These are phyloP conservation scores for Colletotrichum plurivorum DNA, from an alignment of 2,329 filamentous ascomycete genomes.

Conservation along the genomic window DNA sequence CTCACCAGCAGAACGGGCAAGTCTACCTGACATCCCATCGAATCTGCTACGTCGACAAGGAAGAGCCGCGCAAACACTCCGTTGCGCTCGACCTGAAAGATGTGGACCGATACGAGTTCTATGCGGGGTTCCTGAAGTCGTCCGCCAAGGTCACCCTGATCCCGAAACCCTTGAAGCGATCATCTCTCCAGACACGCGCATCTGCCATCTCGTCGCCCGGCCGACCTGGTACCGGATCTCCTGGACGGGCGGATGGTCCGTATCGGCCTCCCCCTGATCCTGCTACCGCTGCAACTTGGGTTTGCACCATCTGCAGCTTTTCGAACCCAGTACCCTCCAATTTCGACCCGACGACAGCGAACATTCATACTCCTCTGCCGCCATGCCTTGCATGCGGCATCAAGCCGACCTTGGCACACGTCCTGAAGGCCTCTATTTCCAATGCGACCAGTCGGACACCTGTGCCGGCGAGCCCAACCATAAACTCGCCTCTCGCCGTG, in stretches of 20 bases:
- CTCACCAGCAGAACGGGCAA: conserved; percentile 94
- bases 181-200: conserved; percentile 69
- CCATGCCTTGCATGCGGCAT: conserved; percentile 95
- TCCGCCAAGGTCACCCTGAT: conserved; percentile 93
- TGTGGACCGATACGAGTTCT: conserved; percentile 91
- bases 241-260: conserved; percentile 59
- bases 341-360: conserved; percentile 89
- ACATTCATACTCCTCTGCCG: conserved; percentile 82
- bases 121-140: conserved; percentile 94
- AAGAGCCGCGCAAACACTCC: conserved; percentile 87
- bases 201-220: conserved; percentile 59
- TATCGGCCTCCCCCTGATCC: conserved; percentile 61
- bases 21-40: conserved; percentile 97
- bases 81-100: conserved; percentile 90
- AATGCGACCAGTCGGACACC: conserved; percentile 73
- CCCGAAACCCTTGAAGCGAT: conserved; percentile 82
- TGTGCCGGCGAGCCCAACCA: conserved; percentile 44
- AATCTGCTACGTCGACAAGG: conserved; percentile 93
- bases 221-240: conserved; percentile 62
- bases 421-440: conserved; percentile 89
- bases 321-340: conserved; percentile 94
- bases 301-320: conserved; percentile 96
- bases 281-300: conserved; percentile 80
- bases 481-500: conserved; percentile 41
- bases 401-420: conserved; percentile 84